phyloP scores from a whole-genome alignment of 345 rosid genomes.

The Boechera retrofracta region DNA sequence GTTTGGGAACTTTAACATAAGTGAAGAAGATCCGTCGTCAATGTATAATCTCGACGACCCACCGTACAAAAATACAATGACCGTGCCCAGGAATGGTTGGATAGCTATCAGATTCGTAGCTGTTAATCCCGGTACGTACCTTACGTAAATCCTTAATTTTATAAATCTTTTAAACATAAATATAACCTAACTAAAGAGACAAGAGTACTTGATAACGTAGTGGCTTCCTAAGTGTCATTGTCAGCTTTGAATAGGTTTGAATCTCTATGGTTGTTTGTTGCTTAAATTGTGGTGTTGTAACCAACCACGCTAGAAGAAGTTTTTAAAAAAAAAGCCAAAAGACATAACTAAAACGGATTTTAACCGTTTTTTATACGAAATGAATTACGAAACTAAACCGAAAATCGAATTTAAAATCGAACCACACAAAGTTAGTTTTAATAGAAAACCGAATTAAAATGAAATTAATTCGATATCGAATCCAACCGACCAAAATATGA shows the following conservation, averaged over 20 bases:
- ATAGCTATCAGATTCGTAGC: constrained; percentile 36
- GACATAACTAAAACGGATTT: neutral
- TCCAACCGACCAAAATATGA: neutral
- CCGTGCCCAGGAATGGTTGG: constrained; percentile 41
- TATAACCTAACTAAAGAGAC: neutral
- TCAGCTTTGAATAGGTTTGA: neutral
- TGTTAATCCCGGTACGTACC: constrained; percentile 38
- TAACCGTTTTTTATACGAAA: neutral
- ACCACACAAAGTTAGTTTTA: too few species aligned
- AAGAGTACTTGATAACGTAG: neutral
- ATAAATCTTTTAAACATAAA: neutral
- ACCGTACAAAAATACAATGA: constrained; percentile 33
- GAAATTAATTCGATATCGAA: neutral
- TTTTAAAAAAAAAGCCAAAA: neutral
- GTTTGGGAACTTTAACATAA: constrained; percentile 34
- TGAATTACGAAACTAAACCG: too few species aligned
- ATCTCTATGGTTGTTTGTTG: neutral
- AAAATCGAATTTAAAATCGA: neutral
- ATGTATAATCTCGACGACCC: constrained; percentile 38
- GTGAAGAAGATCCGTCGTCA: constrained; percentile 17
- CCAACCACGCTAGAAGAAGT: neutral
- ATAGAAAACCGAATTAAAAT: too few species aligned
- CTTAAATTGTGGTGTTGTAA: neutral
- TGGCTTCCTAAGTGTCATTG: neutral
- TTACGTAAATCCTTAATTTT: neutral